Conservation (phyloP, 2,329 filamentous ascomycete species). For the Epichloe typhina region DNA sequence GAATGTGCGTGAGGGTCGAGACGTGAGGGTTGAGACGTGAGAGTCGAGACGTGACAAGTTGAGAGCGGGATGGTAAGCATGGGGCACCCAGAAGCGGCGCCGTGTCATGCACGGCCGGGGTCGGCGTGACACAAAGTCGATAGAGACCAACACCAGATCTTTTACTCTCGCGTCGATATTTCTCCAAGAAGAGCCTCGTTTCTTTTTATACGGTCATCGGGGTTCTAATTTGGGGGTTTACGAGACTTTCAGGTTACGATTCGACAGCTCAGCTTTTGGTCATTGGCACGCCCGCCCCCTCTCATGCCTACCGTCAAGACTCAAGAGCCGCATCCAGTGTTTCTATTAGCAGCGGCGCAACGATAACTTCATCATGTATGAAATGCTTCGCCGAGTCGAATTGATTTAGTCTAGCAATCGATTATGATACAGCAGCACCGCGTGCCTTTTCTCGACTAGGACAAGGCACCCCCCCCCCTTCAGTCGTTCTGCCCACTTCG, state of each 20-base stretch:
- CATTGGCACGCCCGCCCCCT: not conserved
- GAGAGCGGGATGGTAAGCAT: constrained; percentile 4
- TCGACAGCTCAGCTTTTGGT: not conserved
- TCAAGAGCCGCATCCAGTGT: too few relatives aligned
- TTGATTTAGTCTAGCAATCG: constrained; percentile 20
- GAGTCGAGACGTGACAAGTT: not conserved
- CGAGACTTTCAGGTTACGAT: not conserved
- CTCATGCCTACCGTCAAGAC: not conserved
- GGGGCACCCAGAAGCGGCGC: constrained; percentile 2
- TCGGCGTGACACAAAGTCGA: not conserved
- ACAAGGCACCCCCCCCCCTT: not conserved
- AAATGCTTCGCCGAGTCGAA: constrained; percentile 9
- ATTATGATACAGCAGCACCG: constrained; percentile 21
- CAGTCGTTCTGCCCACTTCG: not conserved
- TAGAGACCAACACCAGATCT: not conserved
- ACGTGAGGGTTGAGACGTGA: not conserved
- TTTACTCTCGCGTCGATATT: not conserved
- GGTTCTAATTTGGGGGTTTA: not conserved
- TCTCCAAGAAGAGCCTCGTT: too few relatives aligned
- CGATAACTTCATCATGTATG: not conserved
- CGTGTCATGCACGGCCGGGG: not conserved
- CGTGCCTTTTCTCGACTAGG: not conserved
- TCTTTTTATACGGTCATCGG: not conserved
- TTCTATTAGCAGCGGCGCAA: not conserved
- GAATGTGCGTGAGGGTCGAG: not conserved